Base-by-base conservation (phyloP, 352 stramenopile species). In the Phytopythium chamaehyphon region DNA sequence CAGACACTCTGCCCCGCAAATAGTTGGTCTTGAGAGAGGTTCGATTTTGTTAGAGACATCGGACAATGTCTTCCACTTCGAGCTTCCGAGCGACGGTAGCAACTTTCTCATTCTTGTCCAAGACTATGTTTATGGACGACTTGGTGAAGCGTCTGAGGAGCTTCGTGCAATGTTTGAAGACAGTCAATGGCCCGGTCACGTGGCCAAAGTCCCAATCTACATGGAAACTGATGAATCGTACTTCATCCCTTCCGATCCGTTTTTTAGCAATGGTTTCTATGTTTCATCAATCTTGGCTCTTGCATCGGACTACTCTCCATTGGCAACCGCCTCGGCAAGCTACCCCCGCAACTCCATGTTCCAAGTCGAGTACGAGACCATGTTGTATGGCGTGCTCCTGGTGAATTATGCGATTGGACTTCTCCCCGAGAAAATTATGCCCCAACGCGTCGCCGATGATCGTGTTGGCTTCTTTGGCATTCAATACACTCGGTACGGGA, bases 401-500 rank as follows among this genome's bases (percentile, higher is more conserved):
- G 68, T 92, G 31, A 78, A 72, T 38, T 96, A 83, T 47, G 82
- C 77, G 11, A 83, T 96, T 14, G 76, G 81, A 7, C 42, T 90
- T 6, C 61, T 96, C 0, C 86, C 86, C 4, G 65, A 87, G 3
- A 59, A 73, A 12, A 37, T 74, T 7, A 84, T 90, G 71, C 24
- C 54, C 2, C 64, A 76, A 50, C 70, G 82, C 14, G 57, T 85
- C 35, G 65, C 68, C 4, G 86, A 96, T 47, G 79, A 95, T 62
- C 75, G 82, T 21, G 64, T 96, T 2, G 84, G 84, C 5, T 96
- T 86, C 51, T 96, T 95, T 51, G 72, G 66, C 36, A 78, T 78
- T 28, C 65, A 62, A 0, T 95, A 82, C 59, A 71, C 62, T 1
- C 64, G 75, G 22, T 86, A 85, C 43, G 76, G 83, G 5, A 40